Base-by-base conservation (phyloP, 129 eudicot genomes). In the Smallanthus sonchifolius region DNA sequence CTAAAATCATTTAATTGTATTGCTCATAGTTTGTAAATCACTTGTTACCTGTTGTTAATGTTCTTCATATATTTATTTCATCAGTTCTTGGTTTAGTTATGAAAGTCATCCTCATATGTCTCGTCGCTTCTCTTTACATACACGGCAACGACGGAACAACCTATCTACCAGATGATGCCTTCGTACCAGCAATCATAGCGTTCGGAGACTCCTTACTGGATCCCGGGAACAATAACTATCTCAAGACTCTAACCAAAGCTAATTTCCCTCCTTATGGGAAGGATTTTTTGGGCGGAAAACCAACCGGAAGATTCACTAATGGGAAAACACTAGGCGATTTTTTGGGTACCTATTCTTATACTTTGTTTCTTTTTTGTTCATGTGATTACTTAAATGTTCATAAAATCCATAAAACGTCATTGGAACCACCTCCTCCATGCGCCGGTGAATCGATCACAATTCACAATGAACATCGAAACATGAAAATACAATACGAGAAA, bases 141-240 rank as follows among this genome's bases (percentile, higher is more conserved):
- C 75, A 68, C 6, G 38, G 51, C 40, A 67, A 35, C 69, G 16
- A 40, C 7, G 69, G 69, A 77, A 20, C 47, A 36, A 45, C 54
- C 55, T n/a, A 44, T 56, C 61, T 80, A 15, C 96, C 89, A 6
- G 10, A 63, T 16, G 76, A 83, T 57, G 79, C 5, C 2, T 43
- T 36, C 3, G 75, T 87, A 43, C 89, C 91, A 5, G 94, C 91
- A 2, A 68, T 90, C 17, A 28, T 87, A 35, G 76, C 84, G 60
- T 87, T 87, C 8, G 96, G 96, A 66, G 96, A 90, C 75, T 87
- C 96, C 1, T 67, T 87, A 54, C 82, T 90, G 36, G 94, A 90
- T 65, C 75, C 91, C 0, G 94, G 96, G 14, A 91, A 91, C 66
- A 91, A 91, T 54, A 85, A 87, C 75, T 10, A 75, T 40, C 59